Base-by-base conservation (phyloP, 352 stramenopile species). In the Globisporangium emineosum region DNA sequence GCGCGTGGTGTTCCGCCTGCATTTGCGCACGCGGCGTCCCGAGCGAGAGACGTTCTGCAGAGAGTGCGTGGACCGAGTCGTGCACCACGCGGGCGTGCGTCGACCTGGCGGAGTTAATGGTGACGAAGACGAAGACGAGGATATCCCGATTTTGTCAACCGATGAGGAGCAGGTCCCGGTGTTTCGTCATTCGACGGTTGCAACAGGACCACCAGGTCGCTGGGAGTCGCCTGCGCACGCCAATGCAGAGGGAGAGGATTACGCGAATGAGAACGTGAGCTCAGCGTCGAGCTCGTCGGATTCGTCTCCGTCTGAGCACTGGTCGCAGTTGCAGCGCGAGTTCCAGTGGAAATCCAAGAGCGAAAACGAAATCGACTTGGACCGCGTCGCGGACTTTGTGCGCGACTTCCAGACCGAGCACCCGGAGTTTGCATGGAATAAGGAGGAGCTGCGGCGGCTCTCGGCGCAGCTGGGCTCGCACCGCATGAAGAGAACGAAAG, bases 21-120 rank as follows among this genome's bases (percentile, higher is more conserved):
- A 81, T 35, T 30, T 72, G 21, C 79, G 78, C 1, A 78, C 75
- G 30, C 73, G 77, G 7, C 74, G 73, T 23, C 77, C 81, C 0
- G 69, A 73, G 55, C 77, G 73, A 40, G 77, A 82, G 50, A 57
- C 47, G 3, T 90, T 90, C 55, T 90, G 81, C 40, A 75, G 70
- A 30, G 77, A 83, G 45, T 90, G 81, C 47, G 73, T 90, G 23
- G 68, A 77, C 64, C 70, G 70, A n/a, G 75, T 86, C 30, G 67
- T 81, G 21, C 58, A 72, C 2, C 51, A 45, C 40, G 51, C 60
- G 0, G 54, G 45, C 30, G 19, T 66, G 47, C 52, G 62, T 37
- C 51, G 62, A 27, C 42, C 58, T 57, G 60, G 2, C 37, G 67
- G 10, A n/a, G n/a, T n/a, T n/a, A n/a, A n/a, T 65, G 65, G 78